A percentile compares a stretch with the other conserved stretches of the same genome.
These are phyloP conservation scores for Sporothrix brasiliensis DNA, from an alignment of 2,329 filamentous ascomycete species.

Conservation along the genomic window DNA sequence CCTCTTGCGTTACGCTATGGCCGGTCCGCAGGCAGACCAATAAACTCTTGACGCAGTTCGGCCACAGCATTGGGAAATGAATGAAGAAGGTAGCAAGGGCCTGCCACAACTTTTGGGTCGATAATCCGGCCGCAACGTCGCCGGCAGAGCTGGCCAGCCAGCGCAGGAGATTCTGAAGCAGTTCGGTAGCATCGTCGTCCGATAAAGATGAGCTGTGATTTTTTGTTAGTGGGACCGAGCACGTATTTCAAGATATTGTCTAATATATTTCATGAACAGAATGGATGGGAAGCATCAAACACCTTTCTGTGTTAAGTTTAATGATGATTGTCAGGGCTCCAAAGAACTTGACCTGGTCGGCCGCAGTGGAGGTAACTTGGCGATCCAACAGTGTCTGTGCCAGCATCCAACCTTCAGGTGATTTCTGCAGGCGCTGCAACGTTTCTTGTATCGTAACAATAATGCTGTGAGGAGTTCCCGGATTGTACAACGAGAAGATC, in stretches of 20 bases:
- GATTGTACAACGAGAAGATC: constrained; percentile 58
- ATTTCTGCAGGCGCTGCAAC: constrained; percentile 77
- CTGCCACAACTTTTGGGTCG: constrained; percentile 75
- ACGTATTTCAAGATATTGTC: background rate
- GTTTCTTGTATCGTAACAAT: constrained; percentile 66
- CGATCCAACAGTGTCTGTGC: constrained; percentile 69
- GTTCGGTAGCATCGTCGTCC: constrained; percentile 59
- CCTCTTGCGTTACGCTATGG: constrained; percentile 52
- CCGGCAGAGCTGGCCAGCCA: constrained; percentile 63
- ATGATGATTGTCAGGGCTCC: constrained; percentile 90
- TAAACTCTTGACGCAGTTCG: constrained; percentile 66
- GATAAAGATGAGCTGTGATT: constrained; percentile 52
- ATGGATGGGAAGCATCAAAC: constrained; percentile 37
- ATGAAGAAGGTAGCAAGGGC: constrained; percentile 75
- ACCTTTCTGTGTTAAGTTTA: constrained; percentile 92
- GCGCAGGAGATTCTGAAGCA: constrained; percentile 62
- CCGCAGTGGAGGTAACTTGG: constrained; percentile 51
- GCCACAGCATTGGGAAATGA: constrained; percentile 69
- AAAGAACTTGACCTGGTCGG: constrained; percentile 84
- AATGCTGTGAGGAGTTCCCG: constrained; percentile 50
- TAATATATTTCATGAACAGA: background rate
- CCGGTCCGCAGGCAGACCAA: constrained; percentile 59
- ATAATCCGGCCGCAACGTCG: constrained; percentile 59
- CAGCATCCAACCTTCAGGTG: constrained; percentile 80
- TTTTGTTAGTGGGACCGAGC: background rate